Base-by-base conservation (phyloP, 495 filamentous ascomycete genomes). In the Lichenothelia convexa region DNA sequence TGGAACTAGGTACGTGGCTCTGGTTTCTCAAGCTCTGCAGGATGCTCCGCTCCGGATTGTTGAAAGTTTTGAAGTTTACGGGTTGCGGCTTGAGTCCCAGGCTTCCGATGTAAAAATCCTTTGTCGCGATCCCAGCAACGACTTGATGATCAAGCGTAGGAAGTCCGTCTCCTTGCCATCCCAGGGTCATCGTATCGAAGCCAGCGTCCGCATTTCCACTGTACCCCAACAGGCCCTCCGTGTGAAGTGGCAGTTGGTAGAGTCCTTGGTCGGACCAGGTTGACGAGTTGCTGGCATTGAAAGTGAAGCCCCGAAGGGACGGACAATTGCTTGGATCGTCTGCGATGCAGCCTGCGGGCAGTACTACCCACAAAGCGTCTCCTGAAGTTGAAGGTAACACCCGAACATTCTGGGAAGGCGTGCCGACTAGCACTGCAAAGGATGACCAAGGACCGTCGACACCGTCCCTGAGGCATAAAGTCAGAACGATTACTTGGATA, bases 391-490 rank as follows among this genome's bases (percentile, higher is more conserved):
- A 55, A 32, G 47, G 29, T 7, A 60, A 36, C 9, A 29, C 9
- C 24, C 44, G 47, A 6, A 61, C 45, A 37, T 46, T 39, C 42
- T 63, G 60, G 8, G 45, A 33, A 11, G 58, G 55, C 6, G 48
- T 56, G 30, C 60, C 58, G 4, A 63, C 50, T 24, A 49, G 42
- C 21, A 63, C 13, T 18, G 43, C 36, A 43, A 58, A 60, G 2
- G 45, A 46, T 31, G 45, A 50, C 60, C 60, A 63, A 13, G 40
- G 33, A 12, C 60, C 60, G 39, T 63, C 55, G 34, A 53, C 53
- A 29, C 60, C 60, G 36, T 62, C 57, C 43, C 57, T 57, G 2
- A 2, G 9, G 9, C 24, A 7, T 15, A 31, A 7, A 30, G 18
- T 21, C 15, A 36, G 16, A 4, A 12, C 24, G 15, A 29, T 29